Evolutionary conservation across 345 rosid genomes (phyloP).

Genomic region (Erodium maritimum): DNA sequence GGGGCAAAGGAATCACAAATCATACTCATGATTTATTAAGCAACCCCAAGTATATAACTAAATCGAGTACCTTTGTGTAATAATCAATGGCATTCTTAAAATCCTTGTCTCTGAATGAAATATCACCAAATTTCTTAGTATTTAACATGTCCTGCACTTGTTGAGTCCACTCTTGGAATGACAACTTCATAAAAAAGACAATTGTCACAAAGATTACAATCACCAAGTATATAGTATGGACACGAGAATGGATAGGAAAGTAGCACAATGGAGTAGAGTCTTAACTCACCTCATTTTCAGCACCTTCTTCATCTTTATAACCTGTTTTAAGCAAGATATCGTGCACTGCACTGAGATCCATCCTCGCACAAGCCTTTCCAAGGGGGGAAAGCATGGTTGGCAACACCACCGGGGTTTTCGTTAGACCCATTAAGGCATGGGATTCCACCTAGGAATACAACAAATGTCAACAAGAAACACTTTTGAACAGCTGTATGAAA

Average conservation of each 20-base stretch:
- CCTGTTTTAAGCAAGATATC: slow-evolving; percentile 74
- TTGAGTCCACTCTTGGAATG: slow-evolving; percentile 97
- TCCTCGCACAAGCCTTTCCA: slow-evolving; percentile 61
- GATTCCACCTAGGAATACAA: slow-evolving; percentile 42
- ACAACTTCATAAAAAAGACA: slow-evolving; percentile 36
- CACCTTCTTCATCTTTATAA: slow-evolving; percentile 84
- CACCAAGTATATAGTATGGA: not conserved
- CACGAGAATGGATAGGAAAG: not conserved
- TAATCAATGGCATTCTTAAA: slow-evolving; percentile 79
- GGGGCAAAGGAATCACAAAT: no score
- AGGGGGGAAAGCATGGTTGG: slow-evolving; percentile 57
- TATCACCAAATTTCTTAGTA: slow-evolving; percentile 85
- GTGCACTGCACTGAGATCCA: slow-evolving; percentile 75
- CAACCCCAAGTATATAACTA: not conserved
- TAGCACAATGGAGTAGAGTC: not conserved
- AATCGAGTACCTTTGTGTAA: slow-evolving; percentile 63
- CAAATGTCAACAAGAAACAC: not conserved
- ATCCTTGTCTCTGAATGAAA: slow-evolving; percentile 88
- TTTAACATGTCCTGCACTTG: slow-evolving; percentile 95
- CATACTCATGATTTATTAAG: no score
- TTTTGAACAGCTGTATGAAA: not conserved
- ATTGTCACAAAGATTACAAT: not conserved
- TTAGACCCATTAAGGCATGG: slow-evolving; percentile 46
- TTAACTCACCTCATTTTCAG: slow-evolving; percentile 53
- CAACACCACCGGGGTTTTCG: slow-evolving; percentile 33